phyloP scores from a whole-genome alignment of 2,329 filamentous ascomycete species.

The Bipolaris zeicola region DNA sequence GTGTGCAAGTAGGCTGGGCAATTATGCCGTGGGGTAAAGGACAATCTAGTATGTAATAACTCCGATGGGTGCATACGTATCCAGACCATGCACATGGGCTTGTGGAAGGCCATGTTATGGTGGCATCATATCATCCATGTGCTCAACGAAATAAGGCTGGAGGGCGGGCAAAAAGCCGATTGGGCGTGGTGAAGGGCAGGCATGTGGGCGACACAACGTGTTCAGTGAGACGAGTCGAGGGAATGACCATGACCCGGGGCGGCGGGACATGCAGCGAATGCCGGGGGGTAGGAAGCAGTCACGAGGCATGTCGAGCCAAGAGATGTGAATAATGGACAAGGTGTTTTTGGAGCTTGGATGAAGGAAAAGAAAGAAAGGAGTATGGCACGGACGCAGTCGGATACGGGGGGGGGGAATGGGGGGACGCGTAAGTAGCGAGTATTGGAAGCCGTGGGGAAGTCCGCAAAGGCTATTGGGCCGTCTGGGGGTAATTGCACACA shows the following conservation, averaged over 20 bases:
- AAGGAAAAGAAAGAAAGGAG: neutral
- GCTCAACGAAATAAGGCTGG: slow-evolving; percentile 63
- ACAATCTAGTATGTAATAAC: too few relatives aligned
- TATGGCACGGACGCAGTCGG: neutral
- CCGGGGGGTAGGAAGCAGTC: slow-evolving; percentile 35
- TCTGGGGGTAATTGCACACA: neutral
- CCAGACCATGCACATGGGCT: too few relatives aligned
- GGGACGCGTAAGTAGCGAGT: neutral
- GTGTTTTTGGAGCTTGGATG: slow-evolving; percentile 13
- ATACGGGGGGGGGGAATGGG: neutral
- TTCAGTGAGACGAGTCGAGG: slow-evolving; percentile 50
- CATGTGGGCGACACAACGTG: slow-evolving; percentile 33
- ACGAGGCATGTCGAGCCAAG: slow-evolving; percentile 29
- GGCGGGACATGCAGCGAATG: slow-evolving; percentile 31
- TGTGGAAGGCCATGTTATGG: slow-evolving; percentile 47
- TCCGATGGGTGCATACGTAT: too few relatives aligned
- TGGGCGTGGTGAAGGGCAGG: slow-evolving; percentile 58
- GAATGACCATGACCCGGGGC: slow-evolving; percentile 43
- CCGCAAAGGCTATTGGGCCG: neutral
- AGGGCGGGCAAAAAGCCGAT: slow-evolving; percentile 53
- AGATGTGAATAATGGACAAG: slow-evolving; percentile 24
- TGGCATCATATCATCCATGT: slow-evolving; percentile 63
- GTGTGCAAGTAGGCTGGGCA: too few relatives aligned
- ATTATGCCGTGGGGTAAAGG: too few relatives aligned
- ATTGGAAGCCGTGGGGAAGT: slow-evolving; percentile 1